These are phyloP conservation scores for Ophiocordyceps camponoti-saundersi DNA, from an alignment of 2,329 filamentous ascomycete species.

Conservation along the genomic window DNA sequence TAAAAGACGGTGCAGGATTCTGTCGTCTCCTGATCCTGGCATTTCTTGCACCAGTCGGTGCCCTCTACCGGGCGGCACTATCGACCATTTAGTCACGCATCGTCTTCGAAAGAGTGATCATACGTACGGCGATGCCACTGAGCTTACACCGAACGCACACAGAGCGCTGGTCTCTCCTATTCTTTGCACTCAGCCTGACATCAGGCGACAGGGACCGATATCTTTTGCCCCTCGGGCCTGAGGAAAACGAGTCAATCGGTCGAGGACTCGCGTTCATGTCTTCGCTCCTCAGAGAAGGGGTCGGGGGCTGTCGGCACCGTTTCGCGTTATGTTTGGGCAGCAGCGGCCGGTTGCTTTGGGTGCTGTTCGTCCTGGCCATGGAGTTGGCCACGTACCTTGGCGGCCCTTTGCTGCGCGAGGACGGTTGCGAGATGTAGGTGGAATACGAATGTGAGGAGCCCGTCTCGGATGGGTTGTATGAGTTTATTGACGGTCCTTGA, in stretches of 20 bases:
- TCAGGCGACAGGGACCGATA: not conserved
- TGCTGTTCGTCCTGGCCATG: not conserved
- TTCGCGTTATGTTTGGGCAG: not conserved
- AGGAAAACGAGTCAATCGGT: not conserved
- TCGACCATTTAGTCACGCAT: not conserved
- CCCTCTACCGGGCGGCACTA: not conserved
- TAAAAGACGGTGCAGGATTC: not conserved
- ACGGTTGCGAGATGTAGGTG: not conserved
- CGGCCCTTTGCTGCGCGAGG: not conserved
- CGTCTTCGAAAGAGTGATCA: not conserved
- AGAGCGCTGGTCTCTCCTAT: not conserved
- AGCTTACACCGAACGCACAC: conserved; percentile 1
- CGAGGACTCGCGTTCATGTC: not conserved
- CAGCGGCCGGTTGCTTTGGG: not conserved
- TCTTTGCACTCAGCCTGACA: not conserved
- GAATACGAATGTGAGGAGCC: not conserved
- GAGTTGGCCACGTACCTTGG: not conserved
- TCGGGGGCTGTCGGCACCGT: not conserved
- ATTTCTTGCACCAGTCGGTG: not conserved
- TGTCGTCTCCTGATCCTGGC: not conserved
- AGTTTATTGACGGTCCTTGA: not conserved
- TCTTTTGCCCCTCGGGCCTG: not conserved
- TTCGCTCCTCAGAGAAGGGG: not conserved
- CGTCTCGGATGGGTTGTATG: not conserved
- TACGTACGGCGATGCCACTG: not conserved